Percentiles rank a stretch among this genome's conserved stretches.
Conservation (phyloP, 129 eudicot species). For the Logfia minima region DNA sequence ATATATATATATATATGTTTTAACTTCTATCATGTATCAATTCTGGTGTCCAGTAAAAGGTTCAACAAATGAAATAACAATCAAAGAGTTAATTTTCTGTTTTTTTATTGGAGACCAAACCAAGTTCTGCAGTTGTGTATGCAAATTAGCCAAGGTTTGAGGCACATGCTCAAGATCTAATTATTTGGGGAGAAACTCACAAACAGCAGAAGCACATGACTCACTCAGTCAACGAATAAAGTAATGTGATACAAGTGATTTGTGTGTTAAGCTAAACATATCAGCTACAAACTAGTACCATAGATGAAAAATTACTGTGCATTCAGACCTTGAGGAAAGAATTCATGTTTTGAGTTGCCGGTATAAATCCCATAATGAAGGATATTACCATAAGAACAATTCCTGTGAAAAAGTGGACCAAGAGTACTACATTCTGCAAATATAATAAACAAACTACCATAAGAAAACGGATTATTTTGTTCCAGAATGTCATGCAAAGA, state of each 20-base stretch:
- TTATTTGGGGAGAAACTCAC: too few species aligned
- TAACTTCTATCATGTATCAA: too few species aligned
- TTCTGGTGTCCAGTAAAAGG: background rate
- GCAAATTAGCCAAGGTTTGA: background rate
- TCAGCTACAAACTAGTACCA: background rate
- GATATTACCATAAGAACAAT: slow-evolving; percentile 92
- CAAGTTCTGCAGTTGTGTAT: background rate
- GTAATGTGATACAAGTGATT: background rate
- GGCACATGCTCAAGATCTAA: background rate
- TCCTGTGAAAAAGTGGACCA: slow-evolving; percentile 90
- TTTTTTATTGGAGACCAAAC: background rate
- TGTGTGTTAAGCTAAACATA: background rate
- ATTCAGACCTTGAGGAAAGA: slow-evolving; percentile 79
- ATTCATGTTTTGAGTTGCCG: slow-evolving; percentile 60
- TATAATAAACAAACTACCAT: slow-evolving; percentile 21
- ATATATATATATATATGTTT: too few species aligned
- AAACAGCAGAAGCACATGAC: too few species aligned
- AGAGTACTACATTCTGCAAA: slow-evolving; percentile 84
- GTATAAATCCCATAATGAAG: slow-evolving; percentile 86
- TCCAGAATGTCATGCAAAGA: slow-evolving; percentile 22
- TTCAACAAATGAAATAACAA: background rate
- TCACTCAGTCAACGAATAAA: too few species aligned
- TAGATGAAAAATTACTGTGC: slow-evolving; percentile 7
- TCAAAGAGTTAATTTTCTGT: background rate
- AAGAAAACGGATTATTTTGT: background rate